Evolutionary conservation across 257 asterid genomes (phyloP), one percentile per base, ranked within the genome.

Genomic region (Petunia secreta): DNA sequence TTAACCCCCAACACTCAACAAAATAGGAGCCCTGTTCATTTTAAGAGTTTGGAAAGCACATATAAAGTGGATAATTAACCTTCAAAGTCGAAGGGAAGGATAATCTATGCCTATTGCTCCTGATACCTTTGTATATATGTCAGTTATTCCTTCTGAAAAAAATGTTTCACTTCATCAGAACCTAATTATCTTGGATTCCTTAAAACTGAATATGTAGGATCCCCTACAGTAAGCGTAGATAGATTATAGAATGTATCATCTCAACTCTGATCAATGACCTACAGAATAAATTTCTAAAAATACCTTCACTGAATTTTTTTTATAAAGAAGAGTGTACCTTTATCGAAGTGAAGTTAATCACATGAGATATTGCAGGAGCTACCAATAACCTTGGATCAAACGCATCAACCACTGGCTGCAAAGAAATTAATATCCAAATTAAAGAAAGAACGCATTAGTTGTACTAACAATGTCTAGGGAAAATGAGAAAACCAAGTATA

Each of bases 311-410:
- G 87, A 77, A 77, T 80, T 80, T 25, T 25, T 25, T 25, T 25
- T 25, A 25, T 25, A 25, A 25, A 25, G 25, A 25, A 25, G 25
- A 25, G 25, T 25, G 25, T 25, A 25, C 25, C 91, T 85, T 87
- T 59, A 87, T 60, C 4, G 87, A 77, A 77, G 81, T 80, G 87
- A 87, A 87, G 79, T 85, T 77, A 80, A 96, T 84, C 81, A 91
- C 86, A 83, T 96, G 99, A 65, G 98, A 91, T 77, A 92, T 85
- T 59, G 98, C 97, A 57, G 99, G 99, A 68, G 99, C 94, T 85
- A 96, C 98, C 91, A 96, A 87, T 82, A 94, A 84, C 86, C 98
- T 90, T 75, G 97, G 98, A 89, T 96, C 99, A 82, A 96, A 96
- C 84, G 98, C 98, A 88, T 96, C 99, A 81, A 87, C 91, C 59